A percentile compares a stretch with the other conserved stretches of the same genome.
Conservation (phyloP, 768 basidiomycete species). For the Podaxis mareebaensis region DNA sequence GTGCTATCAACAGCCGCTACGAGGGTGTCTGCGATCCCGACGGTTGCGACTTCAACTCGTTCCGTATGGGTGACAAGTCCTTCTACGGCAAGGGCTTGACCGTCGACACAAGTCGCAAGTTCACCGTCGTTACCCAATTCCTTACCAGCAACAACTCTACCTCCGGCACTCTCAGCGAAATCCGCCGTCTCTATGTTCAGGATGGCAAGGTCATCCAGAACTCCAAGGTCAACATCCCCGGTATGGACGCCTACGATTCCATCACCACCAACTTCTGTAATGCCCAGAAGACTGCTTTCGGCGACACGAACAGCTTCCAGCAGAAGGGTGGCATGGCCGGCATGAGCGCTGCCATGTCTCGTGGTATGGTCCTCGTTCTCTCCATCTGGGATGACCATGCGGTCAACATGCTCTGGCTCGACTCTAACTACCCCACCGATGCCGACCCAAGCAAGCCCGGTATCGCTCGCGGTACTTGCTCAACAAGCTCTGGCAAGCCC, state of each 20-base stretch:
- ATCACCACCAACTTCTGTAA: conserved; percentile 52
- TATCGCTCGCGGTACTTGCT: conserved; percentile 50
- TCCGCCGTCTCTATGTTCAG: conserved; percentile 57
- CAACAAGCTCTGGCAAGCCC: conserved; percentile 48
- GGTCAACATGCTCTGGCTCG: conserved; percentile 58
- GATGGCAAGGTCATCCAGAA: conserved; percentile 52
- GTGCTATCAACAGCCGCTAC: conserved; percentile 39
- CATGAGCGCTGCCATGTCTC: conserved; percentile 35
- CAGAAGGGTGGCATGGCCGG: conserved; percentile 39
- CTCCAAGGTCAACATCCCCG: conserved; percentile 46
- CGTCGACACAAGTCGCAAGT: conserved; percentile 49
- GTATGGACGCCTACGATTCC: conserved; percentile 37
- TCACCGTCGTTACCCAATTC: conserved; percentile 65
- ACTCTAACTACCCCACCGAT: conserved; percentile 43
- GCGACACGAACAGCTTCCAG: conserved; percentile 47
- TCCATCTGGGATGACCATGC: conserved; percentile 55
- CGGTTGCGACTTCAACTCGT: conserved; percentile 66
- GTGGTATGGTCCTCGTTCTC: conserved; percentile 51
- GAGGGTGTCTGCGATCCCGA: conserved; percentile 52
- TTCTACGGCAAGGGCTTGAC: conserved; percentile 51
- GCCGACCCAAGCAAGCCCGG: conserved; percentile 37
- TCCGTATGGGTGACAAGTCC: conserved; percentile 46
- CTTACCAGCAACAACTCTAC: conserved; percentile 45
- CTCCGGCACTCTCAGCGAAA: conserved; percentile 49
- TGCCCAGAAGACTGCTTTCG: conserved; percentile 47